These are phyloP conservation scores for Saitozyma sp. DNA, from an alignment of 768 basidiomycete genomes.

Conservation along the genomic window DNA sequence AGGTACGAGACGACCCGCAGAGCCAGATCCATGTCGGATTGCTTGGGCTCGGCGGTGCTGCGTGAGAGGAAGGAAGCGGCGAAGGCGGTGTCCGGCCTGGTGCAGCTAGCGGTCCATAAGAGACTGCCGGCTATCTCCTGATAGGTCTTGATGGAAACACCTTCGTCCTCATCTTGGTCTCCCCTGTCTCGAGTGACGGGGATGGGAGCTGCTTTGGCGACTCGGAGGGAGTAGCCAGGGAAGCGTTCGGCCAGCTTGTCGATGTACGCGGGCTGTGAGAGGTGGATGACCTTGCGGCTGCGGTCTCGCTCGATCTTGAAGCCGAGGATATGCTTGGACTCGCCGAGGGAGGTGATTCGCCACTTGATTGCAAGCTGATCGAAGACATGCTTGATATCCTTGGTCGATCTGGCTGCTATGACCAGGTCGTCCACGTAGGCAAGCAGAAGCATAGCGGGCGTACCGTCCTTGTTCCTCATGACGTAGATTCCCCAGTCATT, in stretches of 20 bases:
- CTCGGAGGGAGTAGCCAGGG: constrained; percentile 6
- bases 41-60: constrained; percentile 24
- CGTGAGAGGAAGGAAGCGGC: constrained; percentile 19
- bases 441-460: constrained; percentile 9
- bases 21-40: constrained; percentile 45
- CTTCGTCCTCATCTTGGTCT: too few species aligned
- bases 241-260: neutral
- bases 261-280: constrained; percentile 22
- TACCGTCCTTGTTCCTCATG: constrained; percentile 2
- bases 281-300: constrained; percentile 5
- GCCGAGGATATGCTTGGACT: constrained; percentile 17
- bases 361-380: constrained; percentile 11
- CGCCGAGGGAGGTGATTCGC: constrained; percentile 17
- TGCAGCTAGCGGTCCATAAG: constrained; percentile 51
- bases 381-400: constrained; percentile 4
- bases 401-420: constrained; percentile 8
- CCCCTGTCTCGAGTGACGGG: constrained; percentile 1
- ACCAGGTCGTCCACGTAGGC: constrained; percentile 27
- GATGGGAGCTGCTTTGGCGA: constrained; percentile 6
- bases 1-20: constrained; percentile 15
- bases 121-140: constrained; percentile 34
- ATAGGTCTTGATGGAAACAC: constrained; percentile 6
- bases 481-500: constrained; percentile 28
- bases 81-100: constrained; percentile 44
- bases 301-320: constrained; percentile 12